A percentile compares a stretch with the other conserved stretches of the same genome.
These are phyloP conservation scores for Auxenochlorella pyrenoidosa DNA, from an alignment of 139 green algal genomes.

Conservation along the genomic window DNA sequence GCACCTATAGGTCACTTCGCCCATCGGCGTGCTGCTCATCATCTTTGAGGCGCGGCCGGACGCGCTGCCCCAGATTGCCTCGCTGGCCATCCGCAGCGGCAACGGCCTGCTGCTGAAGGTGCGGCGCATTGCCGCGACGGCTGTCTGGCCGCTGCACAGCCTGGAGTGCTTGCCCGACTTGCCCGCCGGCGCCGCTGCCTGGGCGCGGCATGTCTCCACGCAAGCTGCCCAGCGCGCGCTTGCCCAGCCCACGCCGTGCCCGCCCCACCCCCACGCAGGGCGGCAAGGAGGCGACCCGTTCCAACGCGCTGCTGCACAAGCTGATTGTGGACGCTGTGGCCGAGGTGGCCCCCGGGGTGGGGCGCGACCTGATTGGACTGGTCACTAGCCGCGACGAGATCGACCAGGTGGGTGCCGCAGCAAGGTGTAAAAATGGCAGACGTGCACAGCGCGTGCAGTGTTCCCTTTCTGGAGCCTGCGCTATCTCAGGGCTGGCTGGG, in stretches of 20 bases:
- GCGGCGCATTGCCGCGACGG: neutral
- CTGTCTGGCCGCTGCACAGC: neutral
- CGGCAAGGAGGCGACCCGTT: constrained; percentile 93
- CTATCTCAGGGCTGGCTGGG: too few relatives aligned
- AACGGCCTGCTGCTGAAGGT: constrained; percentile 93
- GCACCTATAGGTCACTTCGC: constrained; percentile 74
- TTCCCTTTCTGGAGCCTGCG: too few relatives aligned
- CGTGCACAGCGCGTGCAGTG: too few relatives aligned
- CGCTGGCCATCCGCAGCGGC: constrained; percentile 82
- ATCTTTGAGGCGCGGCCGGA: constrained; percentile 99
- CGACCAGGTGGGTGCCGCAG: constrained; percentile 50
- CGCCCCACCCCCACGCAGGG: constrained; percentile 55
- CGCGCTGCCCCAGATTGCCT: constrained; percentile 94
- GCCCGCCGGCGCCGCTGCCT: neutral
- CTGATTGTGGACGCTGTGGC: constrained; percentile 74
- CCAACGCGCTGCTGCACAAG: constrained; percentile 87
- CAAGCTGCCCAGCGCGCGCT: too few relatives aligned
- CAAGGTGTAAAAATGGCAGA: neutral
- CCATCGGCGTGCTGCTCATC: constrained; percentile 98
- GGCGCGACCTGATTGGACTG: constrained; percentile 85
- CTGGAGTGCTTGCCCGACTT: neutral
- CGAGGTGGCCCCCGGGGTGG: constrained; percentile 64
- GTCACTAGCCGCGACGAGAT: constrained; percentile 92
- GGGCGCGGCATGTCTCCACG: too few relatives aligned
- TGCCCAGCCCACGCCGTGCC: too few relatives aligned